Conservation (phyloP, 2,329 filamentous ascomycete genomes). For the Colletotrichum trifolii region DNA sequence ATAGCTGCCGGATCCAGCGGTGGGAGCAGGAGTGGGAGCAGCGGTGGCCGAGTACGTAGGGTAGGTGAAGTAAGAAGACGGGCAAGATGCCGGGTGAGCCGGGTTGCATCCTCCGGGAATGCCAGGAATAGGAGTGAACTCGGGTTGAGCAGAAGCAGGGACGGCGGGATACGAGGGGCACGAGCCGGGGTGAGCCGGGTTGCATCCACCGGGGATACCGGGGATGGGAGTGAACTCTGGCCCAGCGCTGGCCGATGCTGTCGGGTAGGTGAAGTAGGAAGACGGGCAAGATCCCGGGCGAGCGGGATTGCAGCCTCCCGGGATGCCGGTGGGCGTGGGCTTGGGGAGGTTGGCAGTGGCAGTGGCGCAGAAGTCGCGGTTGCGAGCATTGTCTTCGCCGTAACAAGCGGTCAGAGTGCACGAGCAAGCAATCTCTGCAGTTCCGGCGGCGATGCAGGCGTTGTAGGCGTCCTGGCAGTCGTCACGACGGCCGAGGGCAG, state of each 20-base stretch:
- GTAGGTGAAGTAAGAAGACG: constrained; percentile 5
- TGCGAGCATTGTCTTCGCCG: constrained; percentile 34
- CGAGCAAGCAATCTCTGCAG: constrained; percentile 20
- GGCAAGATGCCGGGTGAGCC: constrained; percentile 20
- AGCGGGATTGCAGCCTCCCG: constrained; percentile 32
- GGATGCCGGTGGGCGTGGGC: constrained; percentile 28
- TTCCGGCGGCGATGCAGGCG: constrained; percentile 30
- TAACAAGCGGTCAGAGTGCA: constrained; percentile 26
- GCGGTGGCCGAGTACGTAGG: constrained; percentile 13
- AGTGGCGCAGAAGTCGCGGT: constrained; percentile 29
- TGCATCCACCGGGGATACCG: constrained; percentile 34
- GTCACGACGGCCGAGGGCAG: constrained; percentile 12
- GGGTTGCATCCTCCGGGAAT: constrained; percentile 1
- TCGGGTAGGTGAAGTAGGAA: constrained; percentile 16
- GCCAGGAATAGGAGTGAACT: constrained; percentile 9
- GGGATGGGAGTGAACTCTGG: constrained; percentile 5
- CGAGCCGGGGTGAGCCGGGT: constrained; percentile 32
- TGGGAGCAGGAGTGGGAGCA: background rate
- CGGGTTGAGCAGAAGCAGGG: constrained; percentile 2
- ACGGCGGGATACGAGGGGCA: constrained; percentile 25
- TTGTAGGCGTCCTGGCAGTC: constrained; percentile 25
- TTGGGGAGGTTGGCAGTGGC: constrained; percentile 24
- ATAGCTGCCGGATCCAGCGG: background rate
- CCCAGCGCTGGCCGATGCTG: background rate
- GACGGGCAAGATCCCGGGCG: constrained; percentile 22